These are phyloP conservation scores for Rosa lucieae DNA, from an alignment of 306 rosid genomes.

Conservation along the genomic window DNA sequence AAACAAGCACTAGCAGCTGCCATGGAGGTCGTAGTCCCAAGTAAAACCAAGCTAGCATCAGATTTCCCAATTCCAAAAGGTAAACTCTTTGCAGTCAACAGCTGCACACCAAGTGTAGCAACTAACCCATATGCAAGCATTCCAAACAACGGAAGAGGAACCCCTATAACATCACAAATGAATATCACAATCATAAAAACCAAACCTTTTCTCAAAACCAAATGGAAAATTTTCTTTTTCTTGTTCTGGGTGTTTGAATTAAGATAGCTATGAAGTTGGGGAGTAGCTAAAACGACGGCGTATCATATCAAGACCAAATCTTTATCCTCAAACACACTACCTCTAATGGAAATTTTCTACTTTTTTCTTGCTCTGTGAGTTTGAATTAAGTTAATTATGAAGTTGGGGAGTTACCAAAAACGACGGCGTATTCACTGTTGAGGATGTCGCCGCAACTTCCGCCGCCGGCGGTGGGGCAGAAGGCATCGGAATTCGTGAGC, in stretches of 20 bases:
- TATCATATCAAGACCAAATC: neutral
- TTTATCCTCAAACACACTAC: neutral
- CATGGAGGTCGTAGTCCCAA: conserved; percentile 75
- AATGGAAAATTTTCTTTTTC: too few relatives aligned
- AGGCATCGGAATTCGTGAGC: conserved; percentile 62
- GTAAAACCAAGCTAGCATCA: conserved; percentile 50
- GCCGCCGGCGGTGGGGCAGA: conserved; percentile 67
- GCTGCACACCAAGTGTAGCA: conserved; percentile 53
- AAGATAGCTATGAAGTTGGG: too few relatives aligned
- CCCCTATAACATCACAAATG: conserved; percentile 48
- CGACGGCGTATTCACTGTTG: conserved; percentile 70
- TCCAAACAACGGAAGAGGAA: conserved; percentile 83
- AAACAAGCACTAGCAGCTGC: conserved; percentile 85
- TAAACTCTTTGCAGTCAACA: conserved; percentile 43
- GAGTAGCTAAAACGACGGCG: neutral
- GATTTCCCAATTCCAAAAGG: conserved; percentile 56
- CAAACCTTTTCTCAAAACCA: conserved; percentile 10
- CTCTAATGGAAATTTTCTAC: neutral
- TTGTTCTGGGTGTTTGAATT: too few relatives aligned
- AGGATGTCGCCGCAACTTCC: conserved; percentile 58
- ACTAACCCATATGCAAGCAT: conserved; percentile 71
- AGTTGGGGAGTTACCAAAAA: conserved; percentile 53
- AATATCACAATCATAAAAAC: conserved; percentile 33
- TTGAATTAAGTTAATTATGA: neutral
- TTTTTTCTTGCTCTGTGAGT: neutral